Conservation (phyloP, 106 monocot species). For the Allium fistulosum region DNA sequence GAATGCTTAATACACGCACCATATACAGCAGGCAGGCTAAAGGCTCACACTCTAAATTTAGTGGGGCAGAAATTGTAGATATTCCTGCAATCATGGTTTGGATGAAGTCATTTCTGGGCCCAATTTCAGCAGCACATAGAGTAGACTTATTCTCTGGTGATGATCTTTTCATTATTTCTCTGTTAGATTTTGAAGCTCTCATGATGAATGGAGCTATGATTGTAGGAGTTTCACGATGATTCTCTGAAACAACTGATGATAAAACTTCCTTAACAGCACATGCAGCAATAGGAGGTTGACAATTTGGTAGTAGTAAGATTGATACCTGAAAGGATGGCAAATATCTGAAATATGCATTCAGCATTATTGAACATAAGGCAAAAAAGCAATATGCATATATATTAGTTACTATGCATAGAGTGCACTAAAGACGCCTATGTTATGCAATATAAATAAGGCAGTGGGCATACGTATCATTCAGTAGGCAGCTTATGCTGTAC, state of each 20-base stretch:
- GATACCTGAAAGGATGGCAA: slow-evolving; percentile 34
- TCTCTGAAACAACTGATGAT: slow-evolving; percentile 19
- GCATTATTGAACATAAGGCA: not conserved
- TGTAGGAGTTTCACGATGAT: slow-evolving; percentile 12
- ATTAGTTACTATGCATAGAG: no score
- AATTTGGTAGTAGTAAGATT: slow-evolving; percentile 44
- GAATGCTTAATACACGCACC: slow-evolving; percentile 33
- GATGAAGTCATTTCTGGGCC: slow-evolving; percentile 22
- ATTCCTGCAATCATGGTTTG: slow-evolving; percentile 23
- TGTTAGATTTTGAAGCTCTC: slow-evolving; percentile 20
- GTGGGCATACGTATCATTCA: no score
- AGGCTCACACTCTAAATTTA: slow-evolving; percentile 37
- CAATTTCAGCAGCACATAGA: slow-evolving; percentile 48
- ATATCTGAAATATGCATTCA: not conserved
- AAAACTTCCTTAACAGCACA: slow-evolving; percentile 60
- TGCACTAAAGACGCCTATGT: no score
- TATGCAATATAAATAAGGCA: no score
- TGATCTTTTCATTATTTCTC: slow-evolving; percentile 13
- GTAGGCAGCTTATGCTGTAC: no score
- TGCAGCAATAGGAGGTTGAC: slow-evolving; percentile 56
- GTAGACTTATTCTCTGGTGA: slow-evolving; percentile 4
- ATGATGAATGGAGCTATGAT: slow-evolving; percentile 40
- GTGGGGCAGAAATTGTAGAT: slow-evolving; percentile 26
- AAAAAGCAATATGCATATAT: no score
- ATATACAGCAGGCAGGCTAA: slow-evolving; percentile 55